Conservation (phyloP, 202 grass and related monocot genomes). For the Zizania palustris region DNA sequence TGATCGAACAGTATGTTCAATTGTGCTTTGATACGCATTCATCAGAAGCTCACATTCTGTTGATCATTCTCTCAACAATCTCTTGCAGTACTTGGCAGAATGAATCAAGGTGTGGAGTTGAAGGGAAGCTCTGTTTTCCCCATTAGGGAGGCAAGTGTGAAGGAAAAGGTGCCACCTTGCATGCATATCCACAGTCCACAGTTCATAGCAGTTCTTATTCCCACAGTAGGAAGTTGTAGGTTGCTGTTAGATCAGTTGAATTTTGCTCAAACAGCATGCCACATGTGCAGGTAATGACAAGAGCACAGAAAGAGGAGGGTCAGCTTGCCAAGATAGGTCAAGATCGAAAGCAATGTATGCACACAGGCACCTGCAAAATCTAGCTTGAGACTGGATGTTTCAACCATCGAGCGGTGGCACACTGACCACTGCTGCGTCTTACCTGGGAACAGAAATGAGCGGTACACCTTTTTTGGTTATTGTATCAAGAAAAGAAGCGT, state of each 20-base stretch:
- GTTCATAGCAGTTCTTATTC: conserved; percentile 41
- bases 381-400: conserved; percentile 31
- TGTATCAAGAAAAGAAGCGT: conserved; percentile 15
- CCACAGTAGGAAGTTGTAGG: conserved; percentile 17
- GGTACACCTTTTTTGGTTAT: background rate
- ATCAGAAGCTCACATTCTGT: conserved; percentile 18
- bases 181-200: conserved; percentile 3
- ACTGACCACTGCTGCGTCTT: conserved; percentile 40
- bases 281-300: conserved; percentile 25
- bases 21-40: conserved; percentile 16
- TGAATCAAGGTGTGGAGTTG: conserved; percentile 13
- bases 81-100: conserved; percentile 25
- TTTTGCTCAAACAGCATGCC: conserved; percentile 30
- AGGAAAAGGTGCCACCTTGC: conserved; percentile 34
- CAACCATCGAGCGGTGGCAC: background rate
- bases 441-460: conserved; percentile 45
- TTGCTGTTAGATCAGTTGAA: conserved; percentile 43
- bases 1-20: conserved; percentile 21
- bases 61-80: conserved; percentile 21
- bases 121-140: conserved; percentile 29
- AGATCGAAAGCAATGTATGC: conserved; percentile 46
- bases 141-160: conserved; percentile 42
- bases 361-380: conserved; percentile 21
- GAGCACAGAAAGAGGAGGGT: conserved; percentile 22
- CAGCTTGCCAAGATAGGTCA: conserved; percentile 32